phyloP scores from a whole-genome alignment of 495 filamentous ascomycete species.

The Aspergillus heteromorphus region DNA sequence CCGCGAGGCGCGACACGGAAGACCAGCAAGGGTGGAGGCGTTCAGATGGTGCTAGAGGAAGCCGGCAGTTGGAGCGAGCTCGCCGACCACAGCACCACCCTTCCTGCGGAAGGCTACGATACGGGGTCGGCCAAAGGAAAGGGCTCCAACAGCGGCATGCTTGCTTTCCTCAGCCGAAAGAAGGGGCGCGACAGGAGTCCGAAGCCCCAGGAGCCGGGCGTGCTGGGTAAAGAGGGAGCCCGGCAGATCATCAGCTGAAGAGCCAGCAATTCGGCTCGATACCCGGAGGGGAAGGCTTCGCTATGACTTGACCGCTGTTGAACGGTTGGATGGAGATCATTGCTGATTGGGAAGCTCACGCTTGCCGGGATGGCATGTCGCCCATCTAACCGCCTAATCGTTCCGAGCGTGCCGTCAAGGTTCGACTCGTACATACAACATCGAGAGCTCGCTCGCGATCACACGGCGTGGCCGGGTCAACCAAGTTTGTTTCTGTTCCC shows the following conservation, averaged over 20 bases:
- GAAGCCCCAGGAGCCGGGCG: constrained; percentile 88
- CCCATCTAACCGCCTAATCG: not conserved
- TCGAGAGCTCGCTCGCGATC: not conserved
- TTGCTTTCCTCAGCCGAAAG: constrained; percentile 82
- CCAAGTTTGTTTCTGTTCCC: not conserved
- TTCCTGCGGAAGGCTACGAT: constrained; percentile 58
- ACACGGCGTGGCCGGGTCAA: not conserved
- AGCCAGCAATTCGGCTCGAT: not conserved
- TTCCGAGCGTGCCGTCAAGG: not conserved
- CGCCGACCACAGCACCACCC: constrained; percentile 73
- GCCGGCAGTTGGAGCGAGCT: constrained; percentile 85
- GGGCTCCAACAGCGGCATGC: constrained; percentile 63
- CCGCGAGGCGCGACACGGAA: constrained; percentile 45
- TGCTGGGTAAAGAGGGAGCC: constrained; percentile 92
- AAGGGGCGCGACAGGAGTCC: constrained; percentile 88
- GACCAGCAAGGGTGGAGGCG: constrained; percentile 72
- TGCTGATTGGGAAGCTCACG: not conserved
- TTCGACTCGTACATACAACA: not conserved
- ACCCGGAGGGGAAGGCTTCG: not conserved
- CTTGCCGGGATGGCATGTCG: not conserved
- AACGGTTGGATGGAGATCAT: not conserved
- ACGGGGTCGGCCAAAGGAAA: constrained; percentile 44
- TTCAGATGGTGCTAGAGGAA: constrained; percentile 87
- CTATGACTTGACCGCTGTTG: not conserved
- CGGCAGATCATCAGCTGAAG: constrained; percentile 49